phyloP scores from a whole-genome alignment of 306 rosid species.

The Fragaria ananassa region DNA sequence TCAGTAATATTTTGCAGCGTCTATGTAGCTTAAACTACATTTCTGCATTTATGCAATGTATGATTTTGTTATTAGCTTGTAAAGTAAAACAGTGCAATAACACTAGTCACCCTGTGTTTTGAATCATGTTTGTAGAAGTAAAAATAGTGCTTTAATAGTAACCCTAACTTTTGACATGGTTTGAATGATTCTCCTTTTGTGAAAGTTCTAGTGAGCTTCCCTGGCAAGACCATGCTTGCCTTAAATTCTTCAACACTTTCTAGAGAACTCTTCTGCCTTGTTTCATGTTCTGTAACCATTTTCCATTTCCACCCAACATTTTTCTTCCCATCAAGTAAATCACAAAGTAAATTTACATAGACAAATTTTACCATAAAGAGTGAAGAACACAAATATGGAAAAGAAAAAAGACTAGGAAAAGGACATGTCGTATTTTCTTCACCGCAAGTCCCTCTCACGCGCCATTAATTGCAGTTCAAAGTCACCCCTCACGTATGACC shows the following conservation, averaged over 20 bases:
- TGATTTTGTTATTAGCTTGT: neutral
- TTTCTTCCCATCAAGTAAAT: neutral
- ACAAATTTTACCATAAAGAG: neutral
- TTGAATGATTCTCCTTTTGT: neutral
- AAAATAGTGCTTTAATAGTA: neutral
- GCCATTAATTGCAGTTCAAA: slow-evolving; percentile 21
- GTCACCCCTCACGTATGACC: neutral
- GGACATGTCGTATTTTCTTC: neutral
- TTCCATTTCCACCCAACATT: neutral
- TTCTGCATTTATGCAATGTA: neutral
- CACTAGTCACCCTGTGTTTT: neutral
- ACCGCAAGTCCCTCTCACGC: slow-evolving; percentile 27
- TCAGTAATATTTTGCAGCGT: too few relatives aligned
- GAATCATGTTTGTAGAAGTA: neutral
- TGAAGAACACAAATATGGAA: neutral
- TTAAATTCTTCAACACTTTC: neutral
- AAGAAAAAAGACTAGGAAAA: neutral
- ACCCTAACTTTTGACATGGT: neutral
- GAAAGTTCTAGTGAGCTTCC: neutral
- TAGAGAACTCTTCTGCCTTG: neutral
- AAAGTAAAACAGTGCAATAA: neutral
- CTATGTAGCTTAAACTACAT: too few relatives aligned
- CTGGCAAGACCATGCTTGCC: neutral
- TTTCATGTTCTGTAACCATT: neutral
- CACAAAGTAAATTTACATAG: neutral